Conservation (phyloP, 2,329 filamentous ascomycete genomes). For the Sarocladium oryzae region DNA sequence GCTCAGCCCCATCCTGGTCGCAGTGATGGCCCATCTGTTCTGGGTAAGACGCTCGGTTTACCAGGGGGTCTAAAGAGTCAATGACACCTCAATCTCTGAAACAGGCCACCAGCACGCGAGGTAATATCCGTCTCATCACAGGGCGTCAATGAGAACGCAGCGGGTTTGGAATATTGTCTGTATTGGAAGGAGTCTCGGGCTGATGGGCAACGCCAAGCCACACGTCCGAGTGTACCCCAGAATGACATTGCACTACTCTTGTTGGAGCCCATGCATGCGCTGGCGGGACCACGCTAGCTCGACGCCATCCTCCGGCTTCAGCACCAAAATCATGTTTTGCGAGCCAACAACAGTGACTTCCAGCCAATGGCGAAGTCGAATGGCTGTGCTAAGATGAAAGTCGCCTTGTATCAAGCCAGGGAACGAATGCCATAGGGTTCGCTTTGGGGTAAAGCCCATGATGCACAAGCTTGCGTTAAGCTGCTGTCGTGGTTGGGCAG, state of each 20-base stretch:
- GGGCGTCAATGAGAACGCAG: neutral
- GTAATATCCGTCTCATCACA: neutral
- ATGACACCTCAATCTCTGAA: conserved; percentile 3
- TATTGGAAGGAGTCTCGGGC: neutral
- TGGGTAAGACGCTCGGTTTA: neutral
- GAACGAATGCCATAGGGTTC: neutral
- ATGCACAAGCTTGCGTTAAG: too few species aligned
- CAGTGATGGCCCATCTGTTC: neutral
- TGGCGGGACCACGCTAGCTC: neutral
- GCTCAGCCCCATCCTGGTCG: neutral
- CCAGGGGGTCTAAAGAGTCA: neutral
- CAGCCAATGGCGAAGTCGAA: neutral
- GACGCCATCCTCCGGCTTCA: neutral
- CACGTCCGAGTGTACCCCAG: neutral
- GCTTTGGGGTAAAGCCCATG: too few species aligned
- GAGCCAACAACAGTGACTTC: neutral
- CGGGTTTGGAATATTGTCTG: too few species aligned
- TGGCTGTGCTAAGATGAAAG: neutral
- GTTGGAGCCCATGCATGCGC: neutral
- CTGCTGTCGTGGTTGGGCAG: neutral
- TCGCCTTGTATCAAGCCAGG: neutral
- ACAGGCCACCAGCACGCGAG: neutral
- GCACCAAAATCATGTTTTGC: neutral
- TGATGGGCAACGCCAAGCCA: neutral
- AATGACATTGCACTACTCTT: neutral